Conservation (phyloP, 352 stramenopile genomes). For the Blastocystis sp. region DNA sequence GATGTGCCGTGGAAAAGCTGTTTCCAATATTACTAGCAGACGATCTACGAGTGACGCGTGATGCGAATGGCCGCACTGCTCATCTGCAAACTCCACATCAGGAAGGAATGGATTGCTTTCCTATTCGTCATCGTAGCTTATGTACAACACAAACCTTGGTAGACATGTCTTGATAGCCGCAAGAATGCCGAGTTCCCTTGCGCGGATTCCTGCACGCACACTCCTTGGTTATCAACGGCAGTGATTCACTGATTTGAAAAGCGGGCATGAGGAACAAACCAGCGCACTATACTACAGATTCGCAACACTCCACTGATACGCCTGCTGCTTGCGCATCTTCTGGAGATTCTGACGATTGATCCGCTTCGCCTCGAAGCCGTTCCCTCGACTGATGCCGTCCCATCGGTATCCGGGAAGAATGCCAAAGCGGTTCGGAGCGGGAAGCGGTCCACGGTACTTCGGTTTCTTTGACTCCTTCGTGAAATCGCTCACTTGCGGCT, state of each 20-base stretch:
- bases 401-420: constrained; percentile 70
- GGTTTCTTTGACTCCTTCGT: constrained; percentile 52
- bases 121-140: background rate
- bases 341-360: constrained; percentile 53
- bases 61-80: background rate
- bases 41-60: background rate
- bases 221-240: no score
- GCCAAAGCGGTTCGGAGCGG: constrained; percentile 67
- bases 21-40: constrained; percentile 26
- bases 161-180: constrained; percentile 2
- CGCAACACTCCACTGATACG: constrained; percentile 65
- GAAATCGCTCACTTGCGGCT: constrained; percentile 46
- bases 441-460: constrained; percentile 68
- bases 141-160: constrained; percentile 1
- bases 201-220: no score
- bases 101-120: constrained; percentile 71
- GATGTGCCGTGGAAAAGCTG: constrained; percentile 34
- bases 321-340: constrained; percentile 67
- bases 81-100: constrained; percentile 68
- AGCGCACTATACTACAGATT: constrained; percentile 41
- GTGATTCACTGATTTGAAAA: no score
- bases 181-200: no score
- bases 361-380: constrained; percentile 41
- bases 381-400: constrained; percentile 67
- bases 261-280: no score